phyloP scores from a whole-genome alignment of 345 rosid genomes.

The Moringa oleifera region DNA sequence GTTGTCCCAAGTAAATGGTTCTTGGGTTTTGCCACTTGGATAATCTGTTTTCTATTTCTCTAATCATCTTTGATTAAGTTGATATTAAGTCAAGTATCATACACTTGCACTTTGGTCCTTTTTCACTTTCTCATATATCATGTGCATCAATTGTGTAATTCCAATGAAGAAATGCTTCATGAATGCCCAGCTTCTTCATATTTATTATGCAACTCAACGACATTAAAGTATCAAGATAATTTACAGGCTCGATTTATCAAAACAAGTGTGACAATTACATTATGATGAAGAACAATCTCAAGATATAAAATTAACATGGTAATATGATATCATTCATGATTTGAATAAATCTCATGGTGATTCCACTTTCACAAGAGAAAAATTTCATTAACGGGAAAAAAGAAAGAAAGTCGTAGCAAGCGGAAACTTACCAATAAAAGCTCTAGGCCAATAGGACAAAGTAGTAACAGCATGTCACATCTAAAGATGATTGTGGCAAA shows the following conservation, averaged over 20 bases:
- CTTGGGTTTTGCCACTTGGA: not conserved
- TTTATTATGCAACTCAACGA: no score
- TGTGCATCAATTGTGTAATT: not conserved
- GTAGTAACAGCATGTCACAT: conserved; percentile 81
- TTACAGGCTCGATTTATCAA: not conserved
- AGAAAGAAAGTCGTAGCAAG: conserved; percentile 10
- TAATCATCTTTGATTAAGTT: not conserved
- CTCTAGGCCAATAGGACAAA: conserved; percentile 70
- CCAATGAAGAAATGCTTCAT: not conserved
- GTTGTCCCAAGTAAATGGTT: not conserved
- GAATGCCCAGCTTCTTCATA: not conserved
- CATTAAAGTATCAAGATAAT: not conserved
- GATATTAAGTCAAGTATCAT: not conserved
- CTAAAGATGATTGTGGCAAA: conserved; percentile 67
- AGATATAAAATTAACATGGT: not conserved
- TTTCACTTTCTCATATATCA: not conserved
- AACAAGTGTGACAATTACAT: not conserved
- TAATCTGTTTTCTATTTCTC: not conserved
- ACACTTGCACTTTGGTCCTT: not conserved
- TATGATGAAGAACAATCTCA: no score
- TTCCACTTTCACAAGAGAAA: conserved; percentile 5
- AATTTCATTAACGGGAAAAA: no score
- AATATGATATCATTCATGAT: not conserved
- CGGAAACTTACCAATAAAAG: conserved; percentile 66
- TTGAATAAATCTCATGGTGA: no score